Base-by-base conservation (phyloP, 371 early-diverging fungal genomes). In the Mortierella sp. region DNA sequence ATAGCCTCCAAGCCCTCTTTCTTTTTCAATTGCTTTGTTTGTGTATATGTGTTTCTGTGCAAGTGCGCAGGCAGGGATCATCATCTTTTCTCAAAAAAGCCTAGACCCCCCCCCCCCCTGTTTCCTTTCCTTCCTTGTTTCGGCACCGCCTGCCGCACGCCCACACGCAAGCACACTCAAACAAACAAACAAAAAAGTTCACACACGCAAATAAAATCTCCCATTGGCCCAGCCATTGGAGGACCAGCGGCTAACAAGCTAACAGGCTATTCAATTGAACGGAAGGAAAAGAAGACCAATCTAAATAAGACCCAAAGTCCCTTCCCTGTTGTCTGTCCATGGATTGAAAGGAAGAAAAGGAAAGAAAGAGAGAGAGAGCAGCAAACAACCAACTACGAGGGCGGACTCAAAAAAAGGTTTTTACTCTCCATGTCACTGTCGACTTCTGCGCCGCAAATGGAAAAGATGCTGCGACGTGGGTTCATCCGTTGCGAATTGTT, bases 151-250 rank as follows among this genome's bases (percentile, higher is more conserved):
- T 61, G 28, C 57, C 28, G 28, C 61, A 34, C 34, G 37, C 61
- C 61, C 1, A 34, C 1, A 34, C 11, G 26, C 21, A 14, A 16
- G 16, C 50, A 50, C 16, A 50, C n/a, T n/a, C 16, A 50, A 9
- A 50, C 10, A 40, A 50, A 50, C 50, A 50, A 50, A 21, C 10
- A 57, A 57, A 61, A 34, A 59, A 59, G 59, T 61, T 61, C 61
- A 34, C 61, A 61, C 61, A 61, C 61, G 61, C 61, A 19, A 61
- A 61, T 61, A 61, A 61, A 61, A 31, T 61, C 61, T 61, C 61
- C 61, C 61, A 61, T 61, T 61, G 61, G 61, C 61, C 19, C 61
- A 61, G 14, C 14, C 11, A 40, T 40, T 40, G 43, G 26, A 24
- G 2, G 5, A 19, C 37, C 34, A 34, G 14, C 28, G n/a, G n/a